These are phyloP conservation scores for Russula griseocarnosa DNA, from an alignment of 768 basidiomycete genomes.

Conservation along the genomic window DNA sequence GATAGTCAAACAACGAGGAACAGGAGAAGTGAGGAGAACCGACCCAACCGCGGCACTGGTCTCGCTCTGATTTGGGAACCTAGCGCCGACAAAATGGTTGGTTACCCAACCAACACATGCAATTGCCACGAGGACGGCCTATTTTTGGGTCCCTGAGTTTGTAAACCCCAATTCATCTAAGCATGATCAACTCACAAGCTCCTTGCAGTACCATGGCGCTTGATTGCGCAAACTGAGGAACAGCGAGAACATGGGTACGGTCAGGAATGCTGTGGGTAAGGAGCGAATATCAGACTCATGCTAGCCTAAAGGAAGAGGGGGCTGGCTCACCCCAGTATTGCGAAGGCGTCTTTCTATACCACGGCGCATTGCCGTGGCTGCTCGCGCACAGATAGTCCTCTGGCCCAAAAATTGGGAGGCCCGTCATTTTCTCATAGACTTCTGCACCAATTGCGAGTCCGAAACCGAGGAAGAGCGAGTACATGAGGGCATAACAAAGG, in stretches of 20 bases:
- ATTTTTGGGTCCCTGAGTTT: not conserved
- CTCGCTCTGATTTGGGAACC: conserved; percentile 66
- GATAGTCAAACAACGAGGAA: conserved; percentile 6
- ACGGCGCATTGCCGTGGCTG: conserved; percentile 58
- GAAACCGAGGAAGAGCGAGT: conserved; percentile 75
- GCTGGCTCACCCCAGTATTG: conserved; percentile 58
- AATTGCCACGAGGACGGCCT: conserved; percentile 54
- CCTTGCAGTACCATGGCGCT: conserved; percentile 53
- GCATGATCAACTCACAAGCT: conserved; percentile 44
- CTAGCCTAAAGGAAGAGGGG: not conserved
- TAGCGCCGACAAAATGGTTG: conserved; percentile 63
- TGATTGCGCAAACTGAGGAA: conserved; percentile 64
- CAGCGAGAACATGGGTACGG: conserved; percentile 65
- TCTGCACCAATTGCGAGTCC: conserved; percentile 78
- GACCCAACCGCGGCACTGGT: conserved; percentile 74
- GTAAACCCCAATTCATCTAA: not conserved
- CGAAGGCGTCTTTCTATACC: conserved; percentile 72
- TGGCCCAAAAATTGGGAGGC: conserved; percentile 41
- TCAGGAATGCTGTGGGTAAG: conserved; percentile 52
- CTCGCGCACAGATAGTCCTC: conserved; percentile 58
- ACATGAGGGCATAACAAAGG: conserved; percentile 73
- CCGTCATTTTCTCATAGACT: conserved; percentile 56
- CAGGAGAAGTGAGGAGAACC: conserved; percentile 24
- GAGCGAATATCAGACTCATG: not conserved
- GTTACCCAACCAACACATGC: conserved; percentile 71